Evolutionary conservation across 257 asterid genomes (phyloP), one percentile per base, ranked within the genome.

Genomic region (Craterostigma plantagineum): DNA sequence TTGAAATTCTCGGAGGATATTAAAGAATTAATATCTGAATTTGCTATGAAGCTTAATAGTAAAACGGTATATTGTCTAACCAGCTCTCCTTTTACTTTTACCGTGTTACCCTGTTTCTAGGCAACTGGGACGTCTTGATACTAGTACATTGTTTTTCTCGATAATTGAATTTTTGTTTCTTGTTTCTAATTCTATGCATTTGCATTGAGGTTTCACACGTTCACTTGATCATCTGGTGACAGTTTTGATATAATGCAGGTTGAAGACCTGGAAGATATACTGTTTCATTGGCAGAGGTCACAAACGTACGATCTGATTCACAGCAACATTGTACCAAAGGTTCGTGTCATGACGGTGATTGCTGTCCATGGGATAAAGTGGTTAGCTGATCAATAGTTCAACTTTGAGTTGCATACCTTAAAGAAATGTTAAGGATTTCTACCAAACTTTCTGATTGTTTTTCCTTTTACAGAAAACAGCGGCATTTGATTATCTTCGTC

Each of bases 321-420:
- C 58, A 46, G 38, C 54, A 76, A 59, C 63, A 63, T 66, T 60
- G 54, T 63, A 46, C 38, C 63, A 40, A 76, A 81, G 97, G 94
- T 81, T 38, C 59, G 67, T 53, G 59, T 41, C 47, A 55, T 61
- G 38, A 53, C n/a, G n/a, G 30, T 6, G 30, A 23, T 23, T 23
- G 30, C 2, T 6, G 30, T 23, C 30, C 30, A 23, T 34, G 41
- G 54, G 35, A 30, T 48, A 14, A 23, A 23, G 30, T 23, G 6
- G 30, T 6, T 23, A 23, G 6, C 6, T 6, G 14, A 48, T 35
- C 33, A 12, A 33, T 48, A 43, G 51, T n/a, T 37, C 33, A 58
- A 42, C 39, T 42, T 9, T 37, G 42, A 59, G 46, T 43, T 42
- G 33, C 46, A 46, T 38, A 52, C 50, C 34, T 48, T 41, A 38